These are phyloP conservation scores for Endocarpon pusillum DNA, from an alignment of 495 filamentous ascomycete genomes.

Conservation along the genomic window DNA sequence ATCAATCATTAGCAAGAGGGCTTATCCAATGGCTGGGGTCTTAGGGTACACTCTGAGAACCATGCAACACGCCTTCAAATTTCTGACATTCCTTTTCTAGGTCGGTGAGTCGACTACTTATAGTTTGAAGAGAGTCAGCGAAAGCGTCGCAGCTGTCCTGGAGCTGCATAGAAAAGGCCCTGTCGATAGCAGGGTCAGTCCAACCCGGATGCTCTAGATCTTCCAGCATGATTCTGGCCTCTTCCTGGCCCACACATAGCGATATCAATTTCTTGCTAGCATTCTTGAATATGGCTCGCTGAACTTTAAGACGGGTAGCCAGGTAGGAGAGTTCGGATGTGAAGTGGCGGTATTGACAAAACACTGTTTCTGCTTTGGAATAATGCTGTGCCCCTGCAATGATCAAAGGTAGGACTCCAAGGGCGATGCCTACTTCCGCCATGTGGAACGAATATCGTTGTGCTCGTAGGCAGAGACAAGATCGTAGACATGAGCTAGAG, in stretches of 20 bases:
- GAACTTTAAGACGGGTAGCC: conserved; percentile 1
- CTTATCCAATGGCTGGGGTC: not conserved
- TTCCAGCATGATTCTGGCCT: not conserved
- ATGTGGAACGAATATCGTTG: too few species aligned
- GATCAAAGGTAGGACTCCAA: conserved; percentile 14
- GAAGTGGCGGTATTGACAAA: conserved; percentile 2
- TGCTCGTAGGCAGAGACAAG: too few species aligned
- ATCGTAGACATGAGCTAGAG: too few species aligned
- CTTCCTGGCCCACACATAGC: conserved; percentile 6
- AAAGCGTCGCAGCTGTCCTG: not conserved
- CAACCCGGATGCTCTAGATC: not conserved
- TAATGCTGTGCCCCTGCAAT: conserved; percentile 13
- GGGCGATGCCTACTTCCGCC: conserved; percentile 7
- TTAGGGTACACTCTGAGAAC: not conserved
- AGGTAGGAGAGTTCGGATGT: conserved; percentile 7
- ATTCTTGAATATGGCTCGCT: conserved; percentile 6
- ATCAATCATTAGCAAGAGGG: not conserved
- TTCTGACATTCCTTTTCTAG: not conserved
- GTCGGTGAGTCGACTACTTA: not conserved
- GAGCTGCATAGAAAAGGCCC: not conserved
- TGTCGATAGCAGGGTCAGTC: not conserved
- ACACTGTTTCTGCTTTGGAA: not conserved
- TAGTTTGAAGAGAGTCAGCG: not conserved
- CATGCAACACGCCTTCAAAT: not conserved
- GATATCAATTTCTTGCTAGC: conserved; percentile 6